Percentiles rank a stretch among this genome's conserved stretches.
These are phyloP conservation scores for Leccinum arenicola DNA, from an alignment of 768 basidiomycete species.

Conservation along the genomic window DNA sequence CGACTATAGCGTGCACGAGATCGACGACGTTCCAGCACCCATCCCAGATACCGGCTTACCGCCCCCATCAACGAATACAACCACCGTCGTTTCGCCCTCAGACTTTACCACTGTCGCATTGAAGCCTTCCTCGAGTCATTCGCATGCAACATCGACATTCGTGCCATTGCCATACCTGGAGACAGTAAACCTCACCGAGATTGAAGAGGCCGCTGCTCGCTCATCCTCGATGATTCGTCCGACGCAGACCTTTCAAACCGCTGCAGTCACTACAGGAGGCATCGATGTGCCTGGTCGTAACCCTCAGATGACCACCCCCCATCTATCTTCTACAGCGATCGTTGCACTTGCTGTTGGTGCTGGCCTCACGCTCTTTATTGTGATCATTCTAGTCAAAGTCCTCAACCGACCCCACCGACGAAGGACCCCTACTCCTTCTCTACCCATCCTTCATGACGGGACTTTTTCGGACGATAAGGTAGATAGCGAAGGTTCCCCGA, in stretches of 20 bases:
- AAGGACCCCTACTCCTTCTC: constrained; percentile 64
- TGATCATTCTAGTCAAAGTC: constrained; percentile 47
- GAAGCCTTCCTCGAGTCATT: constrained; percentile 11
- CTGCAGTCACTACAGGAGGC: neutral
- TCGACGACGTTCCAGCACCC: constrained; percentile 29
- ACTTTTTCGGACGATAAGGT: constrained; percentile 46
- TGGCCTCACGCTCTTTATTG: constrained; percentile 45
- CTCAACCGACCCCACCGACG: constrained; percentile 49
- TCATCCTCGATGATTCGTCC: constrained; percentile 9
- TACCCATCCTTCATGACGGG: constrained; percentile 66
- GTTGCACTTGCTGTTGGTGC: constrained; percentile 53
- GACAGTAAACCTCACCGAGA: constrained; percentile 25
- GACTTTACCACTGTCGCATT: constrained; percentile 22
- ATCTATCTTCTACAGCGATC: constrained; percentile 48
- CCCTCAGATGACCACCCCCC: constrained; percentile 21
- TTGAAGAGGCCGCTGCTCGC: constrained; percentile 15
- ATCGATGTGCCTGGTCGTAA: constrained; percentile 1
- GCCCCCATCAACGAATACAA: constrained; percentile 20
- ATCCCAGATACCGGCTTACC: constrained; percentile 31
- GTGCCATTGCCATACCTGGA: constrained; percentile 28
- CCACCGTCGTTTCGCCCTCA: constrained; percentile 3
- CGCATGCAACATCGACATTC: constrained; percentile 19
- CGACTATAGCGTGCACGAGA: constrained; percentile 29
- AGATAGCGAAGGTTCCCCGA: constrained; percentile 57
- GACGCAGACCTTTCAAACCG: constrained; percentile 6